phyloP scores from a whole-genome alignment of 2,329 filamentous ascomycete species.

The Xylariaceae sp. region DNA sequence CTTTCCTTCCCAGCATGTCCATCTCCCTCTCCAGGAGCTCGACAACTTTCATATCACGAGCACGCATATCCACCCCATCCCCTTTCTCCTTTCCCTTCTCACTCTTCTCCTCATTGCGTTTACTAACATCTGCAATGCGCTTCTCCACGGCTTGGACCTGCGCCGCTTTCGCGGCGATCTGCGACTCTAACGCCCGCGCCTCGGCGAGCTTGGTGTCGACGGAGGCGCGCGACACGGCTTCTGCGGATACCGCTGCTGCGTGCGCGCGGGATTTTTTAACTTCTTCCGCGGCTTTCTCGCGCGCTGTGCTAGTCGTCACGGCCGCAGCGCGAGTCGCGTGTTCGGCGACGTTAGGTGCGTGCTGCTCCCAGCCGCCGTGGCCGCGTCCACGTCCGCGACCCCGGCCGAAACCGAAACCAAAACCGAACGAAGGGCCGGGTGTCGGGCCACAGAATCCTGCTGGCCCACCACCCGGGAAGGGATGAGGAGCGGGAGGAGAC shows the following conservation, averaged over 20 bases:
- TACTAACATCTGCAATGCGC: constrained; percentile 36
- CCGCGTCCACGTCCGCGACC: neutral
- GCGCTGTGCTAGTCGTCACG: neutral
- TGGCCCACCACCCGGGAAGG: neutral
- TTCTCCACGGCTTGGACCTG: constrained; percentile 39
- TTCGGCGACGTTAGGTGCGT: neutral
- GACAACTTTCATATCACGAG: neutral
- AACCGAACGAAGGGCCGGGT: neutral
- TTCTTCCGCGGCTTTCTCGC: neutral
- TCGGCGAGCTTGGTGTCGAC: constrained; percentile 11
- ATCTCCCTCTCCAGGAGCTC: constrained; percentile 46
- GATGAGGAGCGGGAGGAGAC: neutral
- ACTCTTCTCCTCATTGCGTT: neutral
- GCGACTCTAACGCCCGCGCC: constrained; percentile 4
- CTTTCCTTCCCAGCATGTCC: constrained; percentile 22
- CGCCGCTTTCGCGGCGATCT: constrained; percentile 8
- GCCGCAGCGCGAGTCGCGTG: neutral
- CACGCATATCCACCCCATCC: neutral
- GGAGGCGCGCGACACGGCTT: neutral
- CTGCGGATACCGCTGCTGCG: neutral
- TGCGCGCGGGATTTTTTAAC: constrained; percentile 1
- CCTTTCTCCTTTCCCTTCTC: constrained; percentile 12
- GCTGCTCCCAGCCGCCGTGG: neutral
- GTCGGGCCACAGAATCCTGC: constrained; percentile 1
- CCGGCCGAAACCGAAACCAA: neutral